These are phyloP conservation scores for Penicillium sclerotigenum DNA, from an alignment of 2,329 filamentous ascomycete genomes.

Conservation along the genomic window DNA sequence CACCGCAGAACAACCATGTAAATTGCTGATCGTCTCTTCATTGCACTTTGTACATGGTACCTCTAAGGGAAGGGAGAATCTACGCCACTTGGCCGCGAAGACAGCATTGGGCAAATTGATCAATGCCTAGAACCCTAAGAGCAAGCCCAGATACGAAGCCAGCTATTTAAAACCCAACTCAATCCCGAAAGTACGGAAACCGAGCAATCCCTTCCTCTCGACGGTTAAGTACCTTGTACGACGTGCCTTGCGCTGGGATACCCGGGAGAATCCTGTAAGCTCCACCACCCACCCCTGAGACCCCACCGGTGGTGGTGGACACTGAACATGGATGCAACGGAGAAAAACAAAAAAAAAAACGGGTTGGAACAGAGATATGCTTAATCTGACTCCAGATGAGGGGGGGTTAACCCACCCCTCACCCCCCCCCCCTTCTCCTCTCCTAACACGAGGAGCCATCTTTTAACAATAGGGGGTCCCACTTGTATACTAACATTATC, in stretches of 20 bases:
- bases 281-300: slow-evolving; percentile 20
- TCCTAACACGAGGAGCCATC: slow-evolving; percentile 3
- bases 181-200: background rate
- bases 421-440: too few species aligned
- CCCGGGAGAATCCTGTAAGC: slow-evolving; percentile 22
- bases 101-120: background rate
- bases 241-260: slow-evolving; percentile 16
- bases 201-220: background rate
- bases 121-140: background rate
- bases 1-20: slow-evolving; percentile 1
- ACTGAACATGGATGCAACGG: slow-evolving; percentile 29
- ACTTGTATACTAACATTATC: background rate
- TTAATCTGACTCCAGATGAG: slow-evolving; percentile 28
- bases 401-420: slow-evolving; percentile 14
- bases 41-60: slow-evolving; percentile 9
- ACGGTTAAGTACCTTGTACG: slow-evolving; percentile 13
- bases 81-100: background rate
- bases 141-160: background rate
- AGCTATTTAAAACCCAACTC: background rate
- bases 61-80: background rate
- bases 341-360: slow-evolving; percentile 20
- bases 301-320: slow-evolving; percentile 24
- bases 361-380: slow-evolving; percentile 27
- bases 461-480: slow-evolving; percentile 3
- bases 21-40: background rate